phyloP scores from a whole-genome alignment of 2,329 filamentous ascomycete species.

The Ramichloridium luteum region DNA sequence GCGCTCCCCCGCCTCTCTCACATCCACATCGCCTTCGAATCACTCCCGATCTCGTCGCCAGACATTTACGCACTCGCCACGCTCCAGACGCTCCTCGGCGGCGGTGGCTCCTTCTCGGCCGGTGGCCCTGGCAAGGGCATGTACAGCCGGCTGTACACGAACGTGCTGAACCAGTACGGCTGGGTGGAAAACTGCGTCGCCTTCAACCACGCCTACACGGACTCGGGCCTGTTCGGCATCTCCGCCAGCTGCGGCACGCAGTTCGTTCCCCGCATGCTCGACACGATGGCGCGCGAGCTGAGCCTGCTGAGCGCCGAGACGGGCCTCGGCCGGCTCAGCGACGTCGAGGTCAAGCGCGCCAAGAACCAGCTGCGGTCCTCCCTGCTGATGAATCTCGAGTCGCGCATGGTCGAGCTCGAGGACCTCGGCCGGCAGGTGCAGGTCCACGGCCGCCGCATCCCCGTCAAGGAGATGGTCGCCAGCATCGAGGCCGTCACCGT shows the following conservation, averaged over 20 bases:
- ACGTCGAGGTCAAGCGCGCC: slow-evolving; percentile 72
- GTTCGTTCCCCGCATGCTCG: slow-evolving; percentile 70
- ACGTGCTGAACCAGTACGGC: slow-evolving; percentile 91
- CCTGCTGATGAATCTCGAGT: slow-evolving; percentile 94
- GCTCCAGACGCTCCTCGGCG: slow-evolving; percentile 87
- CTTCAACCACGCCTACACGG: slow-evolving; percentile 96
- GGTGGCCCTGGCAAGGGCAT: slow-evolving; percentile 97
- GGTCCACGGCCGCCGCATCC: slow-evolving; percentile 86
- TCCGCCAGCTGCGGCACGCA: slow-evolving; percentile 71
- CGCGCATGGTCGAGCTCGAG: slow-evolving; percentile 92
- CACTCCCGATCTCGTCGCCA: slow-evolving; percentile 73
- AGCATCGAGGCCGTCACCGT: slow-evolving; percentile 75
- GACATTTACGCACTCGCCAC: slow-evolving; percentile 96
- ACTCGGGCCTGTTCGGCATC: slow-evolving; percentile 91
- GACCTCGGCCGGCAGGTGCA: slow-evolving; percentile 91
- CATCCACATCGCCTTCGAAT: slow-evolving; percentile 93
- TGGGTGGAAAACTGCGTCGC: slow-evolving; percentile 95
- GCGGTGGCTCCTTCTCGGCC: slow-evolving; percentile 90
- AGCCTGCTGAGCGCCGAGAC: slow-evolving; percentile 62
- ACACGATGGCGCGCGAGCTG: slow-evolving; percentile 89
- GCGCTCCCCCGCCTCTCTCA: slow-evolving; percentile 72
- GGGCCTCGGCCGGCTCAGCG: slow-evolving; percentile 59
- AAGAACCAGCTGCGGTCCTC: slow-evolving; percentile 92
- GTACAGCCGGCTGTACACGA: slow-evolving; percentile 96
- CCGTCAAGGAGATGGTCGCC: slow-evolving; percentile 83